These are phyloP conservation scores for Phytopythium sindhum DNA, from an alignment of 352 stramenopile genomes.

Conservation along the genomic window DNA sequence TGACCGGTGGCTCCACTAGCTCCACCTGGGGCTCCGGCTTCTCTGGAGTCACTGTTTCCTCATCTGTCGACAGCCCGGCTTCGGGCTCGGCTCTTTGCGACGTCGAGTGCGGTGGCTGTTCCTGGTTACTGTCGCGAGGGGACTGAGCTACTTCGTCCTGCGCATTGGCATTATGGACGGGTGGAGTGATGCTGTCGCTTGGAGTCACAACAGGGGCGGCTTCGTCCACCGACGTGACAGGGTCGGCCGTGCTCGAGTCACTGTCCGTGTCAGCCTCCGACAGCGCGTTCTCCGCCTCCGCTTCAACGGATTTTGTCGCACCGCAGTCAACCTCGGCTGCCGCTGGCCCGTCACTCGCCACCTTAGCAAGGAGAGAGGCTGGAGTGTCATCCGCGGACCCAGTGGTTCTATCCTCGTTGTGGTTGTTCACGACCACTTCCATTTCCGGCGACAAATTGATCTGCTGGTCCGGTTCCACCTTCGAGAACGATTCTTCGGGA, in stretches of 20 bases:
- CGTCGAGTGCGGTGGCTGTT: not conserved
- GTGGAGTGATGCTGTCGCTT: not conserved
- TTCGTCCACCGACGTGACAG: not conserved
- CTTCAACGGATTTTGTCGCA: not conserved
- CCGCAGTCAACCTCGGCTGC: not conserved
- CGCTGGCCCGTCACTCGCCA: not conserved
- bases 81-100: not conserved
- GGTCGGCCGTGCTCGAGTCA: not conserved
- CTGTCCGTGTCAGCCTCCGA: slow-evolving; percentile 1
- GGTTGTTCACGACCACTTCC: not conserved
- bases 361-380: not conserved
- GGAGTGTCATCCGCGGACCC: not conserved
- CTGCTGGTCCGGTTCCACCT: not conserved
- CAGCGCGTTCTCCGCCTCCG: not conserved
- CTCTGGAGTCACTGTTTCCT: not conserved
- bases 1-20: not conserved
- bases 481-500: not conserved
- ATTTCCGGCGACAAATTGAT: not conserved
- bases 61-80: not conserved
- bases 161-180: not conserved
- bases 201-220: too few relatives aligned
- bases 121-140: not conserved
- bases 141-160: not conserved
- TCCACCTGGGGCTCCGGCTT: not conserved
- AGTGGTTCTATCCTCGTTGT: not conserved